These are phyloP conservation scores for Triticum monococcum DNA, from an alignment of 176 grass and related monocot genomes.

Conservation along the genomic window DNA sequence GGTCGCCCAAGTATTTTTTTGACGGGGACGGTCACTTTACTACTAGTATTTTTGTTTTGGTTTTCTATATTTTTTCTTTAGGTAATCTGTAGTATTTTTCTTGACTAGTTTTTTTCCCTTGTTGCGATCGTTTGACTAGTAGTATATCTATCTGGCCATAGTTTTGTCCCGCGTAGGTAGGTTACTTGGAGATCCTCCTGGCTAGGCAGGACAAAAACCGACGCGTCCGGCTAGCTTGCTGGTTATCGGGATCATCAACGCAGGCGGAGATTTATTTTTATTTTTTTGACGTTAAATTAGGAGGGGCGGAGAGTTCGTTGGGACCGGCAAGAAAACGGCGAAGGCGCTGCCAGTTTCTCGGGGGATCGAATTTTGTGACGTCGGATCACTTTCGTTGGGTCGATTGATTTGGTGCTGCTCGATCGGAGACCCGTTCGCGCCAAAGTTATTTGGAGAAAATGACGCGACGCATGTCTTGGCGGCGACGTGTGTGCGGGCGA, in stretches of 20 bases:
- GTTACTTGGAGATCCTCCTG: background rate
- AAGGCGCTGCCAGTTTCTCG: background rate
- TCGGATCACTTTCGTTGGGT: no score
- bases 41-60: no score
- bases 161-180: background rate
- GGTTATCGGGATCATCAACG: background rate
- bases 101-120: no score
- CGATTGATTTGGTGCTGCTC: no score
- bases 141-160: background rate
- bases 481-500: no score
- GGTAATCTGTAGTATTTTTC: no score
- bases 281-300: background rate
- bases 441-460: no score
- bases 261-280: background rate
- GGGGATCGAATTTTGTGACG: no score
- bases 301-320: background rate
- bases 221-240: background rate
- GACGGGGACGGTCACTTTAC: no score
- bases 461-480: no score
- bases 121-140: background rate
- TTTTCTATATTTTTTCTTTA: no score
- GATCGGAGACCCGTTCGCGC: no score
- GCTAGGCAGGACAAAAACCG: background rate
- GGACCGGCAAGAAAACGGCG: background rate
- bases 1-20: background rate